Base-by-base conservation (phyloP, 768 basidiomycete genomes). In the Chalciporus piperatus region DNA sequence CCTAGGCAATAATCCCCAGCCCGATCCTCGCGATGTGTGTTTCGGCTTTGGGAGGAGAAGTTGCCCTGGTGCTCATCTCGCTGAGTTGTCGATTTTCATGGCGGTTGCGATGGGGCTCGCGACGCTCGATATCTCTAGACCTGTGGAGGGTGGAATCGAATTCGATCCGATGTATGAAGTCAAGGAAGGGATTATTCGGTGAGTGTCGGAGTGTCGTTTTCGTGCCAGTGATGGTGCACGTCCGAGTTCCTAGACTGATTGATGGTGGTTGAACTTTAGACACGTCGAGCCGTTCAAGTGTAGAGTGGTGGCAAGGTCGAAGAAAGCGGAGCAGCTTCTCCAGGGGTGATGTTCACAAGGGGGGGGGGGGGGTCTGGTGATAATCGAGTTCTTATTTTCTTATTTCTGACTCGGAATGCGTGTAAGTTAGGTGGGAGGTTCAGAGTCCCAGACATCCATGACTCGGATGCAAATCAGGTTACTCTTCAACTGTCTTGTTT, bases 11-110 rank as follows among this genome's bases (percentile, higher is more conserved):
- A 3, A 48, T n/a, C 50, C 37, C 6, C 47, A 62, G 9, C 37
- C 17, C 1, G 51, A 56, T 25, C 46, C 54, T 3, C 32, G 50
- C 1, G 45, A 52, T 7, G 43, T n/a, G 8, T 56, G 57, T 46
- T 61, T 61, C 13, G 53, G 59, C 20, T 55, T 28, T 37, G 57
- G 47, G 32, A 53, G 55, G 22, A 52, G 55, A 16, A 44, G 6
- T 17, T 52, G 55, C 42, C 48, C 52, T 0, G 48, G 60, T 41
- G 12, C 4, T 6, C 50, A 25, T 28, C 41, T 58, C 14, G 59
- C 38, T 0, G 39, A 55, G 2, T n/a, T 32, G 14, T 37, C 52
- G 2, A 33, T 61, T n/a, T 62, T 52, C 39, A 53, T 49, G 5
- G 32, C 30, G 4, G 33, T 52, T 10, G 48, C 40, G 9, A 47